Base-by-base conservation (phyloP, 73 alveolate species). In the Blepharisma stoltei region DNA sequence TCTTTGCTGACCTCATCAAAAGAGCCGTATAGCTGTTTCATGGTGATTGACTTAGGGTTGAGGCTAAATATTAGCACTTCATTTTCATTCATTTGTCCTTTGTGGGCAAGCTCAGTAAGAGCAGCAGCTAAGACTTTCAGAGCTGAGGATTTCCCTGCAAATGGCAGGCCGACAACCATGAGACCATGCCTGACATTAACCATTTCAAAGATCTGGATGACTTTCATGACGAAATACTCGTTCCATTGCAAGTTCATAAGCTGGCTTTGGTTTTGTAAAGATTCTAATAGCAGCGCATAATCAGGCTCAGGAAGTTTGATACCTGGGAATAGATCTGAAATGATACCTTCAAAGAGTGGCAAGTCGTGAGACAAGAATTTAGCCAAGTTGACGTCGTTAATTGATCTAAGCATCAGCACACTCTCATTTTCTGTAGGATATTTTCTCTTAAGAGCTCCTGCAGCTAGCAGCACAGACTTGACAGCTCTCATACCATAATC, bases 101-200 rank as follows among this genome's bases (percentile, higher is more conserved):
- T 89, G 75, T 92, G 96, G 67, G 96, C 95, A 54, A 97, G 90
- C 37, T 90, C 90, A 53, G 99, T 86, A 45, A 97, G 86, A 38
- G 99, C 98, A 76, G 92, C 94, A 45, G 90, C 96, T 78, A 97
- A 86, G 38, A 94, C 95, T 88, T 91, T 94, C 53, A 94, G 79
- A 52, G 98, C 97, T 41, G 97, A 81, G n/a, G 99, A 87, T 86
- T 97, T 97, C 68, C 99, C 99, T 47, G 98, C 92, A 81, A 95
- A 97, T 21, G 99, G 98, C 70, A 94, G 93, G 4, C 99, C 99
- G 32, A 97, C 99, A 46, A 97, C 87, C 99, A 97, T 97, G 84
- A 97, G 96, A 32, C 99, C 99, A 90, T 97, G 99, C 53, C 99
- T 88, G 18, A 97, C 99, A 68, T 94, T 91, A 68, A 95, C 95